These are phyloP conservation scores for Candida pseudofarinosa DNA, from an alignment of 805 yeast species.

Conservation along the genomic window DNA sequence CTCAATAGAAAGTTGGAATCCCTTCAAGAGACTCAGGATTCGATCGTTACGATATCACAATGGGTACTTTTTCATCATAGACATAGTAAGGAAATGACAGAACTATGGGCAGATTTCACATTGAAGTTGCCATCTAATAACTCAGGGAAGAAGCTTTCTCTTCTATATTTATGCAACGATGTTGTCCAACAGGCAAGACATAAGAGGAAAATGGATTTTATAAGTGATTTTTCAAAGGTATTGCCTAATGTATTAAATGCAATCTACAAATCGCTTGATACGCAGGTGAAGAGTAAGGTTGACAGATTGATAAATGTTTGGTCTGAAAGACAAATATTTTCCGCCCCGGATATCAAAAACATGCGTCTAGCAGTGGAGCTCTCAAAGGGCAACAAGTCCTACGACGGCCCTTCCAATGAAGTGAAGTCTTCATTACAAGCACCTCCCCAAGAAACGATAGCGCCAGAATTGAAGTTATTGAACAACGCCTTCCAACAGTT, in stretches of 20 bases:
- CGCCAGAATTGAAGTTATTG: slow-evolving; percentile 29
- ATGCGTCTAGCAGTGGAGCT: slow-evolving; percentile 22
- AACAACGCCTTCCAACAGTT: slow-evolving; percentile 28
- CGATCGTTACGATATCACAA: slow-evolving; percentile 42
- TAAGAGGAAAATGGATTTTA: slow-evolving; percentile 54
- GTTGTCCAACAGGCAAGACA: slow-evolving; percentile 75
- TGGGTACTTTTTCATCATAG: slow-evolving; percentile 46
- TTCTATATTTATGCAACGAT: slow-evolving; percentile 74
- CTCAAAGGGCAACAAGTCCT: slow-evolving; percentile 13
- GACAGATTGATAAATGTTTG: slow-evolving; percentile 53
- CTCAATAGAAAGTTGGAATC: slow-evolving; percentile 32
- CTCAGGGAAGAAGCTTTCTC: slow-evolving; percentile 44
- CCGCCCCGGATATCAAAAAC: slow-evolving; percentile 19
- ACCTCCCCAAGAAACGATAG: slow-evolving; percentile 10
- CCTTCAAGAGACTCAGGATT: slow-evolving; percentile 44
- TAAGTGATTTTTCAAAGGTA: slow-evolving; percentile 51
- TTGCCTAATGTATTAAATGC: slow-evolving; percentile 39
- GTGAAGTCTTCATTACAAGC: background rate
- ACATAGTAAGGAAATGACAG: slow-evolving; percentile 31
- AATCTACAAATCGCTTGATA: slow-evolving; percentile 27
- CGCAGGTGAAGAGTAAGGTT: slow-evolving; percentile 42
- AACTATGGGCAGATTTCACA: slow-evolving; percentile 32
- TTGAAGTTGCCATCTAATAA: slow-evolving; percentile 6
- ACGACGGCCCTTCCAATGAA: background rate
- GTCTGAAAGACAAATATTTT: slow-evolving; percentile 50